phyloP scores from a whole-genome alignment of 1,284 basidiomycete species.

The Ganoderma lingzhi region DNA sequence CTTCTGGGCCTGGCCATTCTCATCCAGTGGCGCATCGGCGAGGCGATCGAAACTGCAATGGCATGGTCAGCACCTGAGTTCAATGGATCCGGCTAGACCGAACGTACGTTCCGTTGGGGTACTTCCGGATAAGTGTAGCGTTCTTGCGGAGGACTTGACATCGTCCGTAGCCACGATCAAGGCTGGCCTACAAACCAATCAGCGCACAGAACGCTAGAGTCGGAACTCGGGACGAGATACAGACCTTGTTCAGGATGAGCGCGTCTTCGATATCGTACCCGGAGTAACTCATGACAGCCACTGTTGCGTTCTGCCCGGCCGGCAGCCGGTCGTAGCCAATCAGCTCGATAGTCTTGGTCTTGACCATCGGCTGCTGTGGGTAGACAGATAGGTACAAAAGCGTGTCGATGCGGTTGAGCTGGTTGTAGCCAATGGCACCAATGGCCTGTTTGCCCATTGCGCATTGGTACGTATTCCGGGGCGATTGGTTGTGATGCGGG shows the following conservation, averaged over 20 bases:
- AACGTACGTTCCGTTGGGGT: slow-evolving; percentile 95
- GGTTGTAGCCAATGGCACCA: slow-evolving; percentile 99
- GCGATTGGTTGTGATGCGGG: slow-evolving; percentile 99
- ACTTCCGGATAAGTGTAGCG: slow-evolving; percentile 92
- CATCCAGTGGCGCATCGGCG: slow-evolving; percentile 90
- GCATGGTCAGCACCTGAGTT: slow-evolving; percentile 1
- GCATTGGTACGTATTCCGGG: slow-evolving; percentile 99
- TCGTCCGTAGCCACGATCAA: slow-evolving; percentile 97
- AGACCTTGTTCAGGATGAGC: slow-evolving; percentile 92
- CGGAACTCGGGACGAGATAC: slow-evolving; percentile 11
- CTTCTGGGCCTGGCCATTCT: slow-evolving; percentile 80
- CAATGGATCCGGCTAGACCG: slow-evolving; percentile 15
- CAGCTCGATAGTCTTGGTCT: slow-evolving; percentile 97
- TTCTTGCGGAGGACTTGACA: slow-evolving; percentile 99
- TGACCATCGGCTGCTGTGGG: slow-evolving; percentile 99
- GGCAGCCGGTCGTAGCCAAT: slow-evolving; percentile 97
- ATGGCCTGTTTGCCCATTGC: slow-evolving; percentile 99
- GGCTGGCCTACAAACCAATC: slow-evolving; percentile 69
- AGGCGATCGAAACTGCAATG: slow-evolving; percentile 85
- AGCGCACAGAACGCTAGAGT: slow-evolving; percentile 10
- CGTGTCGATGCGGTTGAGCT: slow-evolving; percentile 97
- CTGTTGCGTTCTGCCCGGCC: slow-evolving; percentile 98
- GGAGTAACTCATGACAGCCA: slow-evolving; percentile 99
- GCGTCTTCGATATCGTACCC: slow-evolving; percentile 99
- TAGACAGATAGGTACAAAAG: slow-evolving; percentile 99